These are phyloP conservation scores for Pezicula carpinea DNA, from an alignment of 2,329 filamentous ascomycete genomes.

Conservation along the genomic window DNA sequence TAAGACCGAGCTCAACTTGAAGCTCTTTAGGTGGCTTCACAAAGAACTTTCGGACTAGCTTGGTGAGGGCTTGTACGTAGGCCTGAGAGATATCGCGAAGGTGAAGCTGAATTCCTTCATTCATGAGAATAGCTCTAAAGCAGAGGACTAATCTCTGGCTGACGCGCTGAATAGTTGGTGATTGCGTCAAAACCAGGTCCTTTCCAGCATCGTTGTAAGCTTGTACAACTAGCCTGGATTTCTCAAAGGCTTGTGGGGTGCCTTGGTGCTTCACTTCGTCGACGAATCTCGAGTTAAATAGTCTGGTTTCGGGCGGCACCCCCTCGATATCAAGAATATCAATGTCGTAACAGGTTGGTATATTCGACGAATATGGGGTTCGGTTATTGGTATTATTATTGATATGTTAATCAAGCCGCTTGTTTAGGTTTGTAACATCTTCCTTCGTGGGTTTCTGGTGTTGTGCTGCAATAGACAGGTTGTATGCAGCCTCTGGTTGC, in stretches of 20 bases:
- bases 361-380: no score
- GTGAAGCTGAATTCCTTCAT: not conserved
- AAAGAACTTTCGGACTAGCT: conserved; percentile 9
- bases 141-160: conserved; percentile 8
- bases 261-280: conserved; percentile 10
- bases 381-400: no score
- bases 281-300: conserved; percentile 11
- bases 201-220: conserved; percentile 11
- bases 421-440: not conserved
- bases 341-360: no score
- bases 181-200: conserved; percentile 7
- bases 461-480: conserved; percentile 1
- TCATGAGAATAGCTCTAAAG: not conserved
- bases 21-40: not conserved
- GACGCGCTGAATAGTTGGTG: conserved; percentile 8
- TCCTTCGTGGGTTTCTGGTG: not conserved
- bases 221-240: conserved; percentile 11
- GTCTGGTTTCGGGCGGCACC: not conserved
- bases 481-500: conserved; percentile 3
- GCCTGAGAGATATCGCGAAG: conserved; percentile 9
- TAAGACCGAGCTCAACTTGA: not conserved
- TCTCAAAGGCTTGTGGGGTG: conserved; percentile 7
- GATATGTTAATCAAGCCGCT: no score
- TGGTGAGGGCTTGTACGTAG: conserved; percentile 6
- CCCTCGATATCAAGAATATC: no score